A percentile compares a stretch with the other conserved stretches of the same genome.
Evolutionary conservation across 2,329 filamentous ascomycete genomes (phyloP).

Genomic region (Monosporascus sp.): DNA sequence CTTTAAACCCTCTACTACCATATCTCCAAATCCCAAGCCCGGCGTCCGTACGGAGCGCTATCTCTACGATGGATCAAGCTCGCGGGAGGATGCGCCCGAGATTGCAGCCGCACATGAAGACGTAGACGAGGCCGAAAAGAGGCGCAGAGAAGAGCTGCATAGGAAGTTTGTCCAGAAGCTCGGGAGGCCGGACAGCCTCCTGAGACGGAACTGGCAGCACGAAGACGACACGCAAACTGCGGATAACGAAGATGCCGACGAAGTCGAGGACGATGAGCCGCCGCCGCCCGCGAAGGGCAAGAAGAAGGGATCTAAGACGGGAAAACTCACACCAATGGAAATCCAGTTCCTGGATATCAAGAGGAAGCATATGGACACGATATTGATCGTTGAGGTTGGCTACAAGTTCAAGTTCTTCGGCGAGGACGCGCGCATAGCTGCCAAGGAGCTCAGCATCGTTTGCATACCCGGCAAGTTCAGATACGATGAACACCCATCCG

Average conservation of each 20-base stretch:
- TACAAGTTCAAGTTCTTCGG: slow-evolving; percentile 99
- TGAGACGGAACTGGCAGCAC: slow-evolving; percentile 51
- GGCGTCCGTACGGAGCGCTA: slow-evolving; percentile 47
- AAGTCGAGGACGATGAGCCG: slow-evolving; percentile 49
- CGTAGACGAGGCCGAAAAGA: slow-evolving; percentile 45
- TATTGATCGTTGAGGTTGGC: slow-evolving; percentile 90
- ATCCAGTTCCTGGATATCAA: slow-evolving; percentile 93
- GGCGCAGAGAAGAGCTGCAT: slow-evolving; percentile 68
- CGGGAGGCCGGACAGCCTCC: slow-evolving; percentile 75
- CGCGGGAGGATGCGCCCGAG: slow-evolving; percentile 37
- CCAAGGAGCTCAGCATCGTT: slow-evolving; percentile 87
- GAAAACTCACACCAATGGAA: slow-evolving; percentile 91
- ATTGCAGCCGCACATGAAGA: slow-evolving; percentile 37
- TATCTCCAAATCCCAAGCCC: slow-evolving; percentile 14
- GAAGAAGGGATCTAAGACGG: slow-evolving; percentile 66
- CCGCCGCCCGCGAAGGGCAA: slow-evolving; percentile 41
- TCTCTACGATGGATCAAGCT: slow-evolving; percentile 39
- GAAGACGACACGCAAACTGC: slow-evolving; percentile 45
- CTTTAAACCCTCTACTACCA: slow-evolving; percentile 10
- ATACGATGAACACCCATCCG: slow-evolving; percentile 90
- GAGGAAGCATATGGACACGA: slow-evolving; percentile 78
- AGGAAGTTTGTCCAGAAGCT: slow-evolving; percentile 85
- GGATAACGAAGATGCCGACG: slow-evolving; percentile 53
- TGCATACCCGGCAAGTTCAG: slow-evolving; percentile 94
- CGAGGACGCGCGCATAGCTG: slow-evolving; percentile 83